Evolutionary conservation across 805 yeast species (phyloP).

Genomic region (Pachysolen tannophilus): DNA sequence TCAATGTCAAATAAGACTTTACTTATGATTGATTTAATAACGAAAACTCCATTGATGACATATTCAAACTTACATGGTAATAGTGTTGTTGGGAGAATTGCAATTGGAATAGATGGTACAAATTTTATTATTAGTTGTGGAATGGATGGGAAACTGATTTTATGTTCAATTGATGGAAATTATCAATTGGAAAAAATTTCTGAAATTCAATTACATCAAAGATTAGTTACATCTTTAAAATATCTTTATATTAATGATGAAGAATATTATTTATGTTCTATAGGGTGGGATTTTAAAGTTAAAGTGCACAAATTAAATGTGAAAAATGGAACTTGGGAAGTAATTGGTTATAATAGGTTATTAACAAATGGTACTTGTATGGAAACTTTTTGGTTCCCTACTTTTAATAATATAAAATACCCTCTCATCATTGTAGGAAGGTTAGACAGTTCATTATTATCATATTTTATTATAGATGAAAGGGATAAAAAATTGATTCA

Average conservation of each 20-base stretch:
- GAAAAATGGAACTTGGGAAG: constrained; percentile 9
- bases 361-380: constrained; percentile 46
- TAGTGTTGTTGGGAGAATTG: constrained; percentile 15
- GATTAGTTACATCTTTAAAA: constrained; percentile 19
- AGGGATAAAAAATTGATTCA: constrained; percentile 20
- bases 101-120: constrained; percentile 14
- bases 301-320: constrained; percentile 25
- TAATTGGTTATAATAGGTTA: constrained; percentile 26
- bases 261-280: constrained; percentile 35
- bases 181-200: constrained; percentile 5
- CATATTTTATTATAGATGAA: constrained; percentile 27
- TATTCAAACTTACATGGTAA: constrained; percentile 12
- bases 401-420: constrained; percentile 12
- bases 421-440: constrained; percentile 48
- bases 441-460: constrained; percentile 49
- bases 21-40: constrained; percentile 17
- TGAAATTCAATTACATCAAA: constrained; percentile 19
- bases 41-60: constrained; percentile 8
- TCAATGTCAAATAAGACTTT: constrained; percentile 19
- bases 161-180: constrained; percentile 8
- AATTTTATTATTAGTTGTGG: constrained; percentile 20
- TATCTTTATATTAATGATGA: constrained; percentile 10
- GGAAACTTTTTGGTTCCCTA: constrained; percentile 23
- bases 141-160: constrained; percentile 23
- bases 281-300: constrained; percentile 52